Evolutionary conservation across 192 early-diverging fungal genomes (phyloP).

Genomic region (Chytriomyces sp.): DNA sequence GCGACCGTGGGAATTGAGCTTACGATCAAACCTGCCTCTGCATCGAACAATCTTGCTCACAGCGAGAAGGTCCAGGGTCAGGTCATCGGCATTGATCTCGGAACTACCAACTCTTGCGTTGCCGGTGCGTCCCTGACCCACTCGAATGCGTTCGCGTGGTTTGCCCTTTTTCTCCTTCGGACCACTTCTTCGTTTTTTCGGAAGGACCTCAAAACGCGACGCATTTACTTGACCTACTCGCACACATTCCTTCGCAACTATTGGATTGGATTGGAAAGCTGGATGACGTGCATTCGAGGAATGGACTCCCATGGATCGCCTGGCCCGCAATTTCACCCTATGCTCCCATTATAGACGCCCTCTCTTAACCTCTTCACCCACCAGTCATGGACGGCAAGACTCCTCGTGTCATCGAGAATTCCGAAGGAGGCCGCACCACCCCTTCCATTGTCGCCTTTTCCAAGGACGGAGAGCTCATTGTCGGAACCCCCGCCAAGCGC

Average conservation of each 20-base stretch:
- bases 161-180: slow-evolving; percentile 16
- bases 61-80: slow-evolving; percentile 69
- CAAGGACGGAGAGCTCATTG: slow-evolving; percentile 94
- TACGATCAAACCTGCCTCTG: background rate
- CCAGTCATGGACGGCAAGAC: slow-evolving; percentile 96
- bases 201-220: background rate
- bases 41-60: background rate
- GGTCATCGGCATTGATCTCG: slow-evolving; percentile 98
- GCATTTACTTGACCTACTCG: too few relatives aligned
- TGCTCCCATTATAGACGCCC: background rate
- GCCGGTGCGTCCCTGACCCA: slow-evolving; percentile 52
- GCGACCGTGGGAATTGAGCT: background rate
- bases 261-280: background rate
- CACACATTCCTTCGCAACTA: background rate
- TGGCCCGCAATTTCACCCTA: background rate
- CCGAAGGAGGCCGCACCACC: slow-evolving; percentile 94
- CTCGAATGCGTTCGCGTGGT: background rate
- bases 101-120: slow-evolving; percentile 99
- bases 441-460: slow-evolving; percentile 96
- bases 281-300: too few relatives aligned
- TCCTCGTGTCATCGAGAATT: slow-evolving; percentile 96
- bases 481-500: slow-evolving; percentile 95
- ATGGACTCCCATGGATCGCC: background rate
- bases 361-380: background rate
- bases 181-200: slow-evolving; percentile 14